A percentile compares a stretch with the other conserved stretches of the same genome.
Evolutionary conservation across 2,329 filamentous ascomycete genomes (phyloP).

Genomic region (Botrytis paeoniae): DNA sequence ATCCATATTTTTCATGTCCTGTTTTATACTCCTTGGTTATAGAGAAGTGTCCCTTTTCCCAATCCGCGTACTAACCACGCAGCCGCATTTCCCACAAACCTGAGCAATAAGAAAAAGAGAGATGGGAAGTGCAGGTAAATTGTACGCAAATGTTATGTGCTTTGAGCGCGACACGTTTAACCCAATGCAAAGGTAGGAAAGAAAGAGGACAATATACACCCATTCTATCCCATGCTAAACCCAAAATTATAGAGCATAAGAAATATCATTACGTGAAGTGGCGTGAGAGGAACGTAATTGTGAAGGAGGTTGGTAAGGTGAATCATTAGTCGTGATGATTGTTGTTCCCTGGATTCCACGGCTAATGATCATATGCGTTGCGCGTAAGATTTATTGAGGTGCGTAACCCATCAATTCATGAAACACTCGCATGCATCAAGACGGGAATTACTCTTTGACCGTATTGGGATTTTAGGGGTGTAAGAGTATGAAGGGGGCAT

Average conservation of each 20-base stretch:
- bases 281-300: not conserved
- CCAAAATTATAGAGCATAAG: not conserved
- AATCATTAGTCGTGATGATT: not conserved
- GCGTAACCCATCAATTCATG: not conserved
- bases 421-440: not conserved
- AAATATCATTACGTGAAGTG: not conserved
- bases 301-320: not conserved
- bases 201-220: not conserved
- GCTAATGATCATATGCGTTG: not conserved
- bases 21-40: not conserved
- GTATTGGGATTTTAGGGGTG: not conserved
- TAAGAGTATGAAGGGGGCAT: conserved; percentile 9
- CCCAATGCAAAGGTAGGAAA: not conserved
- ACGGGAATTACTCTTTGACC: not conserved
- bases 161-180: not conserved
- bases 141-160: not conserved
- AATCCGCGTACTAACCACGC: not conserved
- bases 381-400: not conserved
- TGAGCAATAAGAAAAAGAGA: not conserved
- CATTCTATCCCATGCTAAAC: not conserved
- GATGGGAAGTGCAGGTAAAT: not conserved
- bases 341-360: not conserved
- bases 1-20: not conserved
- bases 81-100: not conserved
- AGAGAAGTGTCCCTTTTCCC: not conserved